Base-by-base conservation (phyloP, 805 yeast species). In the Monosporozyma yasuniensis region DNA sequence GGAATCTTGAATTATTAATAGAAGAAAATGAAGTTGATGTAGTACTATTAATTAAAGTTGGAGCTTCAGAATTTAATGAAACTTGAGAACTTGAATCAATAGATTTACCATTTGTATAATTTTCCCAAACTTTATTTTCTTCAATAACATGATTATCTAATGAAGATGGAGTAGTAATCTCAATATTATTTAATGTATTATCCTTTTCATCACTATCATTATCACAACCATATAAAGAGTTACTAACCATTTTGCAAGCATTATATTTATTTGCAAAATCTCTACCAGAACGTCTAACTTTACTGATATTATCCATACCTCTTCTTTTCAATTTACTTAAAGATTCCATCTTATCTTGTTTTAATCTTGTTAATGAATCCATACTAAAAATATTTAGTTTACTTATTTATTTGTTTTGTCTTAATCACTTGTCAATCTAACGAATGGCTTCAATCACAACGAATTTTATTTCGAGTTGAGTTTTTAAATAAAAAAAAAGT, bases 11-110 rank as follows among this genome's bases (percentile, higher is more conserved):
- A 21, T 21, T 11, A 10, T 35, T 25, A 19, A 16, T 10, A 41
- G 39, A 12, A 32, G 22, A 14, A 38, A 16, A 32, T 1, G 27
- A 30, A 11, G 25, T 30, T 14, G 44, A 18, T 14, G 45, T 23
- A n/a, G 47, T 23, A 4, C 30, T 50, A 32, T 51, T 52, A 11
- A 56, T 56, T 48, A 58, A 50, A 39, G 62, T 58, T 14, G 44
- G 50, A 18, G 59, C 49, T 22, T 58, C 61, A 2, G 61, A 58
- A 35, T 49, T 50, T 30, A 57, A 48, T 1, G 60, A 57, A 14
- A 45, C 14, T 34, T 50, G 54, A 2, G 61, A 57, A 14, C 49
- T 52, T 7, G 25, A 39, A 22, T 52, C 53, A 3, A 28, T 16
- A 19, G 25, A 34, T 21, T 43, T 34, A 7, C 10, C 28, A 8